Evolutionary conservation across 2,329 filamentous ascomycete species (phyloP).

Genomic region (Ophiostoma fasciatum): DNA sequence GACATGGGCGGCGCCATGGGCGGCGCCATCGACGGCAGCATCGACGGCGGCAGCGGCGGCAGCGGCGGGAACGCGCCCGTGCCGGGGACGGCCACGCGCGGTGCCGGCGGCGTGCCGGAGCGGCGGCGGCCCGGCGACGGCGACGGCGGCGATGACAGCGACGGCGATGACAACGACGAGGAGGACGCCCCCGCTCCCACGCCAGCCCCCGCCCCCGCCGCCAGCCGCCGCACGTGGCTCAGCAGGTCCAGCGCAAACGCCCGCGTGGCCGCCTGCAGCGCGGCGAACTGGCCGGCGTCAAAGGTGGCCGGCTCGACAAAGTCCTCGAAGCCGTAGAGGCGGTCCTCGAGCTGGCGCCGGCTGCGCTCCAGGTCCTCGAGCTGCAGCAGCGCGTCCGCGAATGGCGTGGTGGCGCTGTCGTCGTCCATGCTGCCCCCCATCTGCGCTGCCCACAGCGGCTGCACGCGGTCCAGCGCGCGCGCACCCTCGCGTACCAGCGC

Average conservation of each 20-base stretch:
- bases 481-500: slow-evolving; percentile 19
- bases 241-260: slow-evolving; percentile 24
- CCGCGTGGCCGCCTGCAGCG: slow-evolving; percentile 25
- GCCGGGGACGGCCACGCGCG: too few species aligned
- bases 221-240: slow-evolving; percentile 20
- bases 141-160: slow-evolving; percentile 3
- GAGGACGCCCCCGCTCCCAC: too few species aligned
- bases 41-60: not conserved
- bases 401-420: too few species aligned
- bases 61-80: not conserved
- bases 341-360: slow-evolving; percentile 21
- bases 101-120: too few species aligned
- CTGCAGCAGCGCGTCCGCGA: slow-evolving; percentile 15
- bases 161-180: not conserved
- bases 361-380: slow-evolving; percentile 19
- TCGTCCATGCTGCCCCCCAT: slow-evolving; percentile 14
- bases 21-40: slow-evolving; percentile 17
- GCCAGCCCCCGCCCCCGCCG: too few species aligned
- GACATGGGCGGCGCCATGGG: not conserved
- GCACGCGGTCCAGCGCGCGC: slow-evolving; percentile 22
- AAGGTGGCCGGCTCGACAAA: slow-evolving; percentile 24
- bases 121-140: not conserved
- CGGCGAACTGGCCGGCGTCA: slow-evolving; percentile 20
- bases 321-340: slow-evolving; percentile 30
- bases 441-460: slow-evolving; percentile 23